These are phyloP conservation scores for Boletellus deceptivus DNA, from an alignment of 1,284 basidiomycete genomes.

Conservation along the genomic window DNA sequence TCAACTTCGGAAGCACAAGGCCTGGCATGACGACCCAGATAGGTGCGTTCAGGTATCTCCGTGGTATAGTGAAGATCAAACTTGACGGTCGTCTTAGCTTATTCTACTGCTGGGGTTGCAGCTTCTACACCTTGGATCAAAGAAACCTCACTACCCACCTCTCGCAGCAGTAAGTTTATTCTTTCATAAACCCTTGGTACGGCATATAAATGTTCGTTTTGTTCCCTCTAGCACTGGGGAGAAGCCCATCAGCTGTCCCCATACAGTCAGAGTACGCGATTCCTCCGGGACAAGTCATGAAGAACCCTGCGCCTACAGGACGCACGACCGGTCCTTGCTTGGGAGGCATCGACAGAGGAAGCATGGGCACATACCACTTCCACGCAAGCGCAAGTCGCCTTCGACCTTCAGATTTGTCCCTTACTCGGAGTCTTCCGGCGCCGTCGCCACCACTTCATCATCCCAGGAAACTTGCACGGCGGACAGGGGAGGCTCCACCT, in stretches of 20 bases:
- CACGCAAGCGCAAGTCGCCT: neutral
- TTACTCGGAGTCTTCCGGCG: too few species aligned
- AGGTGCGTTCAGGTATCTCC: neutral
- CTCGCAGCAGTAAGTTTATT: slow-evolving; percentile 13
- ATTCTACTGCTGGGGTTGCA: slow-evolving; percentile 5
- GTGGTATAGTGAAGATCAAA: neutral
- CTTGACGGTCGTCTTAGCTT: slow-evolving; percentile 3
- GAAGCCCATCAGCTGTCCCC: slow-evolving; percentile 5
- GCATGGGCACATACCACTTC: slow-evolving; percentile 15
- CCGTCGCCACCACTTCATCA: too few species aligned
- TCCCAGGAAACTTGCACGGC: too few species aligned
- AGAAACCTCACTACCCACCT: slow-evolving; percentile 7
- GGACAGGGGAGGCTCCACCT: too few species aligned
- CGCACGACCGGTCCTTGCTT: slow-evolving; percentile 13
- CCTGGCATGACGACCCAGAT: slow-evolving; percentile 1
- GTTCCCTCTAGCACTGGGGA: slow-evolving; percentile 15
- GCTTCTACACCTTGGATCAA: slow-evolving; percentile 9
- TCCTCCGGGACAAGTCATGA: neutral
- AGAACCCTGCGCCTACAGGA: slow-evolving; percentile 10
- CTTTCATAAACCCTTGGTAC: neutral
- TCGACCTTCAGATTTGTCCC: too few species aligned
- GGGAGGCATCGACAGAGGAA: slow-evolving; percentile 13
- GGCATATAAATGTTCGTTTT: neutral
- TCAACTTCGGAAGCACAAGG: slow-evolving; percentile 16
- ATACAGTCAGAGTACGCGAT: neutral